Percentiles rank a stretch among this genome's conserved stretches.
Evolutionary conservation across 163 green algal species (phyloP).

Genomic region (Picocystis sp.): DNA sequence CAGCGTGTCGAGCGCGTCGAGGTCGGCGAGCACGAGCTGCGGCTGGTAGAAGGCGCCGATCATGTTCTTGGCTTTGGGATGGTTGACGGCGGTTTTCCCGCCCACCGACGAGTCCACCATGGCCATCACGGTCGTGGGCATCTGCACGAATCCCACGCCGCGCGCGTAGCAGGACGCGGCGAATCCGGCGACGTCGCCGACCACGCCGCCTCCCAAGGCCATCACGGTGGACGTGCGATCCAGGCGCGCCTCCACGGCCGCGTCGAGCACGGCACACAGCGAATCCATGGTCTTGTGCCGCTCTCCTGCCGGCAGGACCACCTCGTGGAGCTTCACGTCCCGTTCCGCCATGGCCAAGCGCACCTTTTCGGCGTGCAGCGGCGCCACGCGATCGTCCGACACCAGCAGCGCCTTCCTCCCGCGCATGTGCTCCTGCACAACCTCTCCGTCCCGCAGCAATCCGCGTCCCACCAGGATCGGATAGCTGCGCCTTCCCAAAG

Average conservation of each 20-base stretch:
- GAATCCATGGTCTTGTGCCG: conserved; percentile 81
- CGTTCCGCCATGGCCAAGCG: conserved; percentile 2
- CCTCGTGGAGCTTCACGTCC: conserved; percentile 22
- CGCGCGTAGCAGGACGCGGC: conserved; percentile 86
- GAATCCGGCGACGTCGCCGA: conserved; percentile 98
- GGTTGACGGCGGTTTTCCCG: conserved; percentile 98
- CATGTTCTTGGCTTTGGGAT: conserved; percentile 99
- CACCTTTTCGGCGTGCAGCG: conserved; percentile 69
- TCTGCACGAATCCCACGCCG: conserved; percentile 67
- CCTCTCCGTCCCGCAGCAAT: conserved; percentile 27
- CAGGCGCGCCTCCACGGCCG: conserved; percentile 60
- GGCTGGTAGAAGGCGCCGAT: conserved; percentile 98
- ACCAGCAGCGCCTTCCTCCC: conserved; percentile 87
- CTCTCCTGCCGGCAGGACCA: conserved; percentile 89
- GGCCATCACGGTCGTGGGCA: conserved; percentile 85
- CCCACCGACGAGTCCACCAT: conserved; percentile 94
- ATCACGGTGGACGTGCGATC: conserved; percentile 79
- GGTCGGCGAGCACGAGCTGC: conserved; percentile 64
- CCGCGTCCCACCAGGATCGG: conserved; percentile 86
- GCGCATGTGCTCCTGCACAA: conserved; percentile 66
- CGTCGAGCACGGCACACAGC: conserved; percentile 51
- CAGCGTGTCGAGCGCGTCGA: conserved; percentile 43
- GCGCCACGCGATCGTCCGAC: conserved; percentile 87
- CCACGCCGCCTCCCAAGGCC: conserved; percentile 86
- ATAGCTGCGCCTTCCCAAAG: conserved; percentile 75